Conservation (phyloP, 495 filamentous ascomycete genomes). For the Aspergillus sclerotiicarbonarius region DNA sequence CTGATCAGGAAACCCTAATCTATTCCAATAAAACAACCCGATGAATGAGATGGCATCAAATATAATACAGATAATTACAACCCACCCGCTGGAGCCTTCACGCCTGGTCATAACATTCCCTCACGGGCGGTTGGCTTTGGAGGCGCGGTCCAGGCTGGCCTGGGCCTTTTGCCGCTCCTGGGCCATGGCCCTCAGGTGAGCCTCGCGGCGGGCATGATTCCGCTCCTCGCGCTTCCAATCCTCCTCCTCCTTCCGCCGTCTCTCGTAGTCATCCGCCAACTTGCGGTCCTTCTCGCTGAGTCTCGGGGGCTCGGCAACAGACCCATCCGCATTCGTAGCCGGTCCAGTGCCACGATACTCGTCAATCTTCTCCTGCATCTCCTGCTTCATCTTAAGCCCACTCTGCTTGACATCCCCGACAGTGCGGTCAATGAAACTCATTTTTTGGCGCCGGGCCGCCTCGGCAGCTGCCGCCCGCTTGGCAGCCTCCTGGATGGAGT, state of each 20-base stretch:
- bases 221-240: conserved; percentile 29
- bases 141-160: conserved; percentile 4
- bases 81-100: conserved; percentile 1
- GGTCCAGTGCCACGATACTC: conserved; percentile 17
- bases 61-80: conserved; percentile 10
- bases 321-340: conserved; percentile 24
- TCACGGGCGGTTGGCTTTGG: conserved; percentile 2
- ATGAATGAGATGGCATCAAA: neutral
- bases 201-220: conserved; percentile 24
- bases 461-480: conserved; percentile 2
- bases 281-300: conserved; percentile 31
- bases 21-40: neutral
- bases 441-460: neutral
- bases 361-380: conserved; percentile 21
- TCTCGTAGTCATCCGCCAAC: conserved; percentile 26
- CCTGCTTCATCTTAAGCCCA: conserved; percentile 13
- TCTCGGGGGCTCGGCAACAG: conserved; percentile 19
- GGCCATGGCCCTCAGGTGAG: conserved; percentile 20
- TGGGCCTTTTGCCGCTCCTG: conserved; percentile 20
- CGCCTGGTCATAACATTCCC: conserved; percentile 10
- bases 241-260: conserved; percentile 25
- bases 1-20: neutral
- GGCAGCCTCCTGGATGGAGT: conserved; percentile 14
- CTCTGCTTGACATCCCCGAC: conserved; percentile 22
- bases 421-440: conserved; percentile 28